Conservation (phyloP, 2,329 filamentous ascomycete species). For the Xylariaceae sp. region DNA sequence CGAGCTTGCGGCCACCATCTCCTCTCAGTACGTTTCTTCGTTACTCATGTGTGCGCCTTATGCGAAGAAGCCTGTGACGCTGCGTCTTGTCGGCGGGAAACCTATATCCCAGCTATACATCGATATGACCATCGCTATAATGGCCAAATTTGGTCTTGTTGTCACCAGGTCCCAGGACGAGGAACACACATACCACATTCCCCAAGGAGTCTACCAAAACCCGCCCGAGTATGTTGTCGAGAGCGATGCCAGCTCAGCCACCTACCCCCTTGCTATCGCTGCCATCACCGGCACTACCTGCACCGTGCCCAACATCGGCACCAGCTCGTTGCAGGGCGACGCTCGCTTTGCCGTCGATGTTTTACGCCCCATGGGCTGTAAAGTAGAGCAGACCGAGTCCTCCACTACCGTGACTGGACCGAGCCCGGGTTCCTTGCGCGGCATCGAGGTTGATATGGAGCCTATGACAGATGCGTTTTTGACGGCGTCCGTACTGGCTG, state of each 20-base stretch:
- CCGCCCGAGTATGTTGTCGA: constrained; percentile 86
- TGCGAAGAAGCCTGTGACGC: constrained; percentile 86
- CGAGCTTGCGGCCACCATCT: constrained; percentile 89
- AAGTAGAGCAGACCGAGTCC: constrained; percentile 75
- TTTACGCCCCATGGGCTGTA: constrained; percentile 88
- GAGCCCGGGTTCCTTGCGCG: constrained; percentile 66
- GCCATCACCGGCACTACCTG: constrained; percentile 95
- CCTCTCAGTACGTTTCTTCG: constrained; percentile 98
- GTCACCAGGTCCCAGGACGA: constrained; percentile 76
- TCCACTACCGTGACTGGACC: constrained; percentile 95
- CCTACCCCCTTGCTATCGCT: constrained; percentile 89
- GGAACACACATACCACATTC: constrained; percentile 90
- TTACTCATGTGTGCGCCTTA: constrained; percentile 96
- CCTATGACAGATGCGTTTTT: constrained; percentile 99
- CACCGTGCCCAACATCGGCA: constrained; percentile 94
- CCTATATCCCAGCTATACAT: constrained; percentile 97
- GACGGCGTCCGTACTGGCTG: constrained; percentile 88
- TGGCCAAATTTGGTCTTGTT: constrained; percentile 83
- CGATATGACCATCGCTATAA: constrained; percentile 98
- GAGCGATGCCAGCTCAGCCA: constrained; percentile 96
- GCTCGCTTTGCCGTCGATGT: constrained; percentile 91
- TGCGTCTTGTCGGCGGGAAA: constrained; percentile 90
- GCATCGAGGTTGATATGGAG: constrained; percentile 90
- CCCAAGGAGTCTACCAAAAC: constrained; percentile 78
- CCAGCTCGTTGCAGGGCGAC: constrained; percentile 87